phyloP scores from a whole-genome alignment of 2,329 filamentous ascomycete species.

The Penicillium sp. region DNA sequence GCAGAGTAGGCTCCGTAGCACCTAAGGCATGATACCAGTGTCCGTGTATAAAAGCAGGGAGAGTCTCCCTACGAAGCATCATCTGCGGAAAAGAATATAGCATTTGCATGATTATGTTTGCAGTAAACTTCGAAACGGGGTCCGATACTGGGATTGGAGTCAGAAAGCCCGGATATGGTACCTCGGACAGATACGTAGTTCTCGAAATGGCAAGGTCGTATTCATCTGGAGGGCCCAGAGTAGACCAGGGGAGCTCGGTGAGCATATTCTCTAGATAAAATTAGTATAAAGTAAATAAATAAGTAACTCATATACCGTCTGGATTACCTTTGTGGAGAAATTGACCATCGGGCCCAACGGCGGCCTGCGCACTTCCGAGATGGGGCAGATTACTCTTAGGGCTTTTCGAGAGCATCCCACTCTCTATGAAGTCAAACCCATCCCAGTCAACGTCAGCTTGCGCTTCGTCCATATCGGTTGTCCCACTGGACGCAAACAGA shows the following conservation, averaged over 20 bases:
- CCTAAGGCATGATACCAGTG: neutral
- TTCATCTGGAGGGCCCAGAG: neutral
- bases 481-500: neutral
- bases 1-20: neutral
- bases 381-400: neutral
- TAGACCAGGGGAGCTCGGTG: neutral
- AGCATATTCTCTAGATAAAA: neutral
- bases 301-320: neutral
- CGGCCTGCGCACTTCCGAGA: neutral
- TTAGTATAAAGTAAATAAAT: neutral
- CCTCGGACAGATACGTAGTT: neutral
- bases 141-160: conserved; percentile 2
- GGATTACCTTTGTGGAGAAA: neutral
- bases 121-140: neutral
- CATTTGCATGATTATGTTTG: conserved; percentile 4
- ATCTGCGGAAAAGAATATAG: neutral
- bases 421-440: neutral
- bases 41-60: conserved; percentile 9
- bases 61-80: conserved; percentile 6
- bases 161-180: neutral
- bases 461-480: neutral
- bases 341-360: neutral
- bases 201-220: neutral
- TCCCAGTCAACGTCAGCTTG: conserved; percentile 2
- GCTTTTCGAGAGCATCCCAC: neutral